Base-by-base conservation (phyloP, 805 yeast species). In the Metschnikowia lunata region DNA sequence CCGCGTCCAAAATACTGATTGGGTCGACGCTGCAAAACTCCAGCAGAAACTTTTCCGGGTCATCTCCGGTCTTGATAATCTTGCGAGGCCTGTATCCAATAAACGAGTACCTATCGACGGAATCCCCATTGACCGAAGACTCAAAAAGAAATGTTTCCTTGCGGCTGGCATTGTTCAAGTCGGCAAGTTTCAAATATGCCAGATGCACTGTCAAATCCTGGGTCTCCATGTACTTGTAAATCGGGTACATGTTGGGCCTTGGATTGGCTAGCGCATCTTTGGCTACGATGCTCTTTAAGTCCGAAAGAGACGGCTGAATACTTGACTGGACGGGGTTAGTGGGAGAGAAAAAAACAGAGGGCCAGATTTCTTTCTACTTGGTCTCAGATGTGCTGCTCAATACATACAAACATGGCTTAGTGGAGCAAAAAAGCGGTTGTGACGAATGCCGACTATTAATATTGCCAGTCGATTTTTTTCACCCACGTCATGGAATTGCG, bases 1-100 rank as follows among this genome's bases (percentile, higher is more conserved):
- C 97, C 36, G 77, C 52, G 61, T 93, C 96, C 50, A 93, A 72
- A 4, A 85, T 59, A 2, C 67, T 62, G 48, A 93, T 72, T 1
- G 99, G 99, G 64, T 93, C 99, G 26, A 79, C 79, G 52, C 85
- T 85, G 44, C 61, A 49, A 49, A 43, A 60, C 26, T 61, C 64
- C 1, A 43, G 30, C 1, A 57, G 46, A 41, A 42, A 69, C 1
- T 59, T 52, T 1, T 53, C 59, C 36, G 66, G 68, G 33, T 76
- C 72, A 36, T 85, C 86, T 2, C 97, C 97, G 1, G 98, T 90
- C 48, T 75, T 79, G 55, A 93, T 84, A 43, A 84, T 74, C 56
- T 89, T 86, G 48, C 83, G 78, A 12, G 99, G 99, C 26, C 79
- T 78, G 37, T 83, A 73, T 3, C 99, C 99, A 60, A 93, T 81